Evolutionary conservation across 371 early-diverging fungal species (phyloP), one percentile per base, ranked within the genome.

Genomic region (Lichtheimia corymbifera): DNA sequence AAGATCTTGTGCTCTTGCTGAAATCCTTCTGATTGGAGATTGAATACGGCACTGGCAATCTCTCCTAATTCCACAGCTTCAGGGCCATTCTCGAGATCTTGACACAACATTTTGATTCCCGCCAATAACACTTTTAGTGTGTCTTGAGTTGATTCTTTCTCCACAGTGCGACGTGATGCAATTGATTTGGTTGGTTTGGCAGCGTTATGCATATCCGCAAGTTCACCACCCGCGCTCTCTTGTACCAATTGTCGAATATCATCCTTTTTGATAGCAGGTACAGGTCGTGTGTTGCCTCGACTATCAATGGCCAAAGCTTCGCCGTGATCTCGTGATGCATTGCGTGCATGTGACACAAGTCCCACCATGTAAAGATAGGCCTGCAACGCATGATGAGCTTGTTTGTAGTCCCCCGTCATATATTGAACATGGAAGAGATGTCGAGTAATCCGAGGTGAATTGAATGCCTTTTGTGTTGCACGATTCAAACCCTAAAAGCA

Each of bases 371-470:
- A 69, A 43, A 84, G 67, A 64, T 93, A 93, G 0, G 90, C 69
- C 17, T 76, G 72, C 0, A 91, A 62, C 11, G 90, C 89, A 65
- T 89, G 66, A 20, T 84, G 82, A 0, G 91, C 92, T 71, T 93
- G 92, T 25, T 88, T 83, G 69, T 83, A 91, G 60, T 91, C 90
- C 7, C 92, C 92, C 18, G 86, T 63, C 15, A 67, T 73, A 11
- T 83, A 69, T 15, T 89, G 74, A 0, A 83, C 76, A 52, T 72
- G 71, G 62, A 87, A 82, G n/a, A 90, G 67, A 61, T 86, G 88
- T 0, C 91, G 88, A 28, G 87, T 59, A 43, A 91, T 79, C 0
- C 80, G 72, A 13, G 91, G 91, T 3, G 92, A 91, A 62, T 91
- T 88, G 70, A 88, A 91, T 0, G 91, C 88, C 45, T 79, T 80